Conservation (phyloP, 352 stramenopile species). For the Phytophthora boehmeriae region DNA sequence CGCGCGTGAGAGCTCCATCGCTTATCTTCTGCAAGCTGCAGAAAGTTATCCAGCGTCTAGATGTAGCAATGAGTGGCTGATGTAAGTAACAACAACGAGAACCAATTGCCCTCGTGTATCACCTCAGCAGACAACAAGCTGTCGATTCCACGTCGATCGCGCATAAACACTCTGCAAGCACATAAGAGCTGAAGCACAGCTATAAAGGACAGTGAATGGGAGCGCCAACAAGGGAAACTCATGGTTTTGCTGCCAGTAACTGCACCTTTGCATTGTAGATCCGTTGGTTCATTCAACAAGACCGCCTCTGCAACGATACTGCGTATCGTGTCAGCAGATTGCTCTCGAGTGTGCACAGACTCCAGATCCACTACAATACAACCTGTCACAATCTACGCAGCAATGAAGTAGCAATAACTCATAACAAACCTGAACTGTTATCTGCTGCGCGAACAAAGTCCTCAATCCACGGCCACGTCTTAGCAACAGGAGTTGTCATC, state of each 20-base stretch:
- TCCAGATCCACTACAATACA: conserved; percentile 24
- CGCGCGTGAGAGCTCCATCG: conserved; percentile 18
- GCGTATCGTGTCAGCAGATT: conserved; percentile 19
- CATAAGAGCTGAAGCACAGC: conserved; percentile 33
- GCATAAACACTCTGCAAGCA: conserved; percentile 67
- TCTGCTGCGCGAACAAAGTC: conserved; percentile 44
- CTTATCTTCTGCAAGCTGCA: conserved; percentile 27
- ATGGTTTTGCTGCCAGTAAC: neutral
- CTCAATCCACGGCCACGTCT: conserved; percentile 42
- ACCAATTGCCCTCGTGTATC: neutral
- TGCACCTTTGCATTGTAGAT: conserved; percentile 28
- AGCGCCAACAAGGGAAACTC: neutral
- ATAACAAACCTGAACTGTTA: conserved; percentile 24
- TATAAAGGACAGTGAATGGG: conserved; percentile 1
- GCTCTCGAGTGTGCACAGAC: conserved; percentile 14
- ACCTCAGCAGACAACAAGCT: conserved; percentile 56
- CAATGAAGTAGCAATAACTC: neutral
- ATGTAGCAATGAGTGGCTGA: neutral
- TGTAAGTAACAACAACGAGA: neutral
- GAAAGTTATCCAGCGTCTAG: conserved; percentile 45
- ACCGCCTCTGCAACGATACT: conserved; percentile 13
- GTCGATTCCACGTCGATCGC: conserved; percentile 65
- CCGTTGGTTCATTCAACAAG: conserved; percentile 6
- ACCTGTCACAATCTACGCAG: neutral
- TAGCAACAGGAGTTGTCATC: neutral